A percentile compares a stretch with the other conserved stretches of the same genome.
Evolutionary conservation across 768 basidiomycete genomes (phyloP).

Genomic region (Macrolepiota dolichaula): DNA sequence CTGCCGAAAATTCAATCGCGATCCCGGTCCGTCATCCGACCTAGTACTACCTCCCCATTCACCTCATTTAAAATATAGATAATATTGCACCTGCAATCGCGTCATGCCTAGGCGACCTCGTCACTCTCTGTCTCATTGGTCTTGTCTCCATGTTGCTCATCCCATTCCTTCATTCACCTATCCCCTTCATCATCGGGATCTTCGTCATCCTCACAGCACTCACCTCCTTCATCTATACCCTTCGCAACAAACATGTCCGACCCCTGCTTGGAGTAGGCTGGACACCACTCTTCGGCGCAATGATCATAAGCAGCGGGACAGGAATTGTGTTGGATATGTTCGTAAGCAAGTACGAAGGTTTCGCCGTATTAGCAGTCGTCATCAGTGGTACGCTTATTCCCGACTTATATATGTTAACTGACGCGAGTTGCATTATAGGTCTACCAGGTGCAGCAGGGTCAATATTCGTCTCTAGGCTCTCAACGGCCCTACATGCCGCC

Average conservation of each 20-base stretch:
- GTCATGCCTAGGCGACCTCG: constrained; percentile 86
- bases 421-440: constrained; percentile 34
- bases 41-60: background rate
- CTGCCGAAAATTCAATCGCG: constrained; percentile 69
- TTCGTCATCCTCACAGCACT: constrained; percentile 44
- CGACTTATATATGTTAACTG: background rate
- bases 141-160: constrained; percentile 70
- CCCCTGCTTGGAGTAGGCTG: constrained; percentile 83
- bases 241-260: constrained; percentile 65
- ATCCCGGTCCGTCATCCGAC: constrained; percentile 65
- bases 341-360: constrained; percentile 84
- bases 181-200: constrained; percentile 57
- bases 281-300: constrained; percentile 87
- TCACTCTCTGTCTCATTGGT: constrained; percentile 86
- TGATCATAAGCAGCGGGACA: constrained; percentile 82
- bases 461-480: constrained; percentile 87
- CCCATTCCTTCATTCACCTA: constrained; percentile 55
- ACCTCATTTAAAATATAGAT: constrained; percentile 43
- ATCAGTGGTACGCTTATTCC: constrained; percentile 63
- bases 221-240: constrained; percentile 51
- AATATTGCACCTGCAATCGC: constrained; percentile 97
- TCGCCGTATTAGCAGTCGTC: constrained; percentile 82
- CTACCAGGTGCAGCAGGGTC: constrained; percentile 88
- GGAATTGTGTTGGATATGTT: constrained; percentile 92
- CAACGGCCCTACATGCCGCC: constrained; percentile 79